Evolutionary conservation across 257 asterid species (phyloP).

Genomic region (Solanum gandarillasii): DNA sequence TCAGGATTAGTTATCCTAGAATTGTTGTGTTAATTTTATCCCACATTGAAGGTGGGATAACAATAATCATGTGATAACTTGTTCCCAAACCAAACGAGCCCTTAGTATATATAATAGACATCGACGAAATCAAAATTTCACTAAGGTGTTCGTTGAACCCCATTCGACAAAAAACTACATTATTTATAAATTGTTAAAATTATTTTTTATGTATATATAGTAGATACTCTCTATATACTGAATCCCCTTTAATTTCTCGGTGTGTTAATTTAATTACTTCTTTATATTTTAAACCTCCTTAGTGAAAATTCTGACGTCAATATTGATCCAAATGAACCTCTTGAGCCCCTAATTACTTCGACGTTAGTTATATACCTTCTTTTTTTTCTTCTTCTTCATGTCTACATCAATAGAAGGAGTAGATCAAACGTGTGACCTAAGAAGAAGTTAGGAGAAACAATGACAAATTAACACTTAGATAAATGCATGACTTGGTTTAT

Average conservation of each 20-base stretch:
- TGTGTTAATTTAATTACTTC: neutral
- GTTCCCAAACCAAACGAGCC: neutral
- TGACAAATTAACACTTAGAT: constrained; percentile 10
- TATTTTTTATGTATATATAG: too few species aligned
- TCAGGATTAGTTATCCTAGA: accelerated
- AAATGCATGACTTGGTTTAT: neutral
- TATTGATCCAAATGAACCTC: neutral
- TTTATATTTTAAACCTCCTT: neutral
- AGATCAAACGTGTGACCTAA: constrained; percentile 10
- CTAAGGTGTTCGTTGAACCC: neutral
- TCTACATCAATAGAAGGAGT: constrained; percentile 2
- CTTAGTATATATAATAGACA: neutral
- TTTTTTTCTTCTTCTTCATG: neutral
- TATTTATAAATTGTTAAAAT: too few species aligned
- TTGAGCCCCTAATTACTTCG: neutral
- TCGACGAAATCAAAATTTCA: neutral
- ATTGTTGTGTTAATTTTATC: neutral
- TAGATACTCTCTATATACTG: too few species aligned
- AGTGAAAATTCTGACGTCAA: accelerated
- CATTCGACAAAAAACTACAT: accelerated
- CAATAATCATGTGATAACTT: neutral
- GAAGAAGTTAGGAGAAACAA: constrained; percentile 18
- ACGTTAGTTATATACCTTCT: neutral
- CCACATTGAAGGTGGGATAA: neutral
- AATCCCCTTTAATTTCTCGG: too few species aligned